Percentiles rank a stretch among this genome's conserved stretches.
Conservation (phyloP, 495 filamentous ascomycete genomes). For the Podospora didyma region DNA sequence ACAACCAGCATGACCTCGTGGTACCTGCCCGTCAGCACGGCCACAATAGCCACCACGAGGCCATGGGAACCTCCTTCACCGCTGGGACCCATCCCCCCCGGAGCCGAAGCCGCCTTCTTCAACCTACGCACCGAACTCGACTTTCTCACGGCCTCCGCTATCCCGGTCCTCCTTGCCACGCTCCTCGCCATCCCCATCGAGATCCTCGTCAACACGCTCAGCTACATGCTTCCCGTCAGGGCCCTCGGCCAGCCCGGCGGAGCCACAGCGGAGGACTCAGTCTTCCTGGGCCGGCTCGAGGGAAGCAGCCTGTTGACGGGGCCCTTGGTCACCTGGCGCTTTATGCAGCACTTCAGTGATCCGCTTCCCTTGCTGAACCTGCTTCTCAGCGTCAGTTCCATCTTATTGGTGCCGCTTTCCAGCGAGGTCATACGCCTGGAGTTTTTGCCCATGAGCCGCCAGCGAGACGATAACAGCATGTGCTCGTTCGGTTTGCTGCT, state of each 20-base stretch:
- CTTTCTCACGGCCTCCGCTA: not conserved
- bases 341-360: not conserved
- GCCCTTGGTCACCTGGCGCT: not conserved
- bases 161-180: slow-evolving; percentile 1
- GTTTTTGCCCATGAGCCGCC: not conserved
- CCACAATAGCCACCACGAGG: not conserved
- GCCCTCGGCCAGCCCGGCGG: not conserved
- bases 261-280: not conserved
- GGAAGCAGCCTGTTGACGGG: not conserved
- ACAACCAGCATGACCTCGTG: no score
- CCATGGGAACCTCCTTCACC: not conserved
- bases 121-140: slow-evolving; percentile 2
- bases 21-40: not conserved
- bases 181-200: not conserved
- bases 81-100: not conserved
- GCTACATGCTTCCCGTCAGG: slow-evolving; percentile 1
- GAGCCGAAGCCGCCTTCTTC: not conserved
- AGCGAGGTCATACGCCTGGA: not conserved
- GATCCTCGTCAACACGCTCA: not conserved
- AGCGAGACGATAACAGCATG: not conserved
- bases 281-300: not conserved
- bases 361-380: not conserved
- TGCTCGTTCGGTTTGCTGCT: no score
- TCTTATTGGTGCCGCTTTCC: not conserved
- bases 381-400: not conserved